Conservation (phyloP, 768 basidiomycete genomes). For the Suillus bovinus region DNA sequence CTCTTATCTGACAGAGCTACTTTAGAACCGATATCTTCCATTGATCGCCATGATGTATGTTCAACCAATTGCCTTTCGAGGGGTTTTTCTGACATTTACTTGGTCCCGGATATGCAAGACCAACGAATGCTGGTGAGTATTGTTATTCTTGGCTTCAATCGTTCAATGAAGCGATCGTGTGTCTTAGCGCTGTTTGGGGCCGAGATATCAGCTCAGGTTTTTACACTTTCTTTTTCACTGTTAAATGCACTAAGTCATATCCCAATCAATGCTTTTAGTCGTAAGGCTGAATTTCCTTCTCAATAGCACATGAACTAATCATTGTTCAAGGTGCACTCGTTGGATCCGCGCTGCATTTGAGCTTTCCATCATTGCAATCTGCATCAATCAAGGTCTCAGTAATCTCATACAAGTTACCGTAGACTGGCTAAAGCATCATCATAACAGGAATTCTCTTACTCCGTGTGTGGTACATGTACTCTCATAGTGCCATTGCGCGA, state of each 20-base stretch:
- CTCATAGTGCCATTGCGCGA: slow-evolving; percentile 3
- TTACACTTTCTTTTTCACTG: neutral
- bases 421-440: neutral
- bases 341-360: slow-evolving; percentile 4
- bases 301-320: neutral
- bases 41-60: slow-evolving; percentile 9
- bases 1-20: neutral
- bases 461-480: slow-evolving; percentile 17
- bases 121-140: slow-evolving; percentile 6
- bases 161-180: neutral
- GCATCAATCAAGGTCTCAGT: slow-evolving; percentile 12
- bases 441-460: slow-evolving; percentile 12
- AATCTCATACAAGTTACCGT: neutral
- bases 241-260: neutral
- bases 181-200: slow-evolving; percentile 7
- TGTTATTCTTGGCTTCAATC: neutral
- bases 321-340: slow-evolving; percentile 8
- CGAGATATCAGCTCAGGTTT: slow-evolving; percentile 5
- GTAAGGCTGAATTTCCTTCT: neutral
- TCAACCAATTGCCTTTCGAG: neutral
- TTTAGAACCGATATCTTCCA: slow-evolving; percentile 14
- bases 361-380: slow-evolving; percentile 9
- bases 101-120: neutral
- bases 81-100: neutral
- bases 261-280: neutral